Evolutionary conservation across 1,284 basidiomycete species (phyloP).

Genomic region (Rhodofomes roseus): DNA sequence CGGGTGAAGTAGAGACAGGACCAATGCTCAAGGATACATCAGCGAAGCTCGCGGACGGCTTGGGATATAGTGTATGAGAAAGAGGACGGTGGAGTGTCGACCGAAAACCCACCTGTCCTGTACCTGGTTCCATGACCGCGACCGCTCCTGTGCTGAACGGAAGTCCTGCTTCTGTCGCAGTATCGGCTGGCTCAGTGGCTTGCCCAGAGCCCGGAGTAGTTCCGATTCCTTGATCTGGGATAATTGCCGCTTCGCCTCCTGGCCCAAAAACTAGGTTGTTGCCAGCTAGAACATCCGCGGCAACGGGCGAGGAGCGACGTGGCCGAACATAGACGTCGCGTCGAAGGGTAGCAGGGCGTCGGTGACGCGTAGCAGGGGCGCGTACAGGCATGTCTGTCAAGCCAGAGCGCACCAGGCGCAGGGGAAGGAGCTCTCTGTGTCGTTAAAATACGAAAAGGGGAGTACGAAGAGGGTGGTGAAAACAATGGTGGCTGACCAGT

Average conservation of each 20-base stretch:
- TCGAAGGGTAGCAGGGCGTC: constrained; percentile 2
- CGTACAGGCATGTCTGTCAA: background rate
- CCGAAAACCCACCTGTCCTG: background rate
- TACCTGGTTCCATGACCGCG: background rate
- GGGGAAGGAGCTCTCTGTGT: constrained; percentile 1
- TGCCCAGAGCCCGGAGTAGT: background rate
- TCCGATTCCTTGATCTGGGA: background rate
- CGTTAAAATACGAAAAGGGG: background rate
- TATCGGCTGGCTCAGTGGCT: background rate
- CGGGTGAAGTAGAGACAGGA: background rate
- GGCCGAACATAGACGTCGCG: background rate
- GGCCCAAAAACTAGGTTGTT: constrained; percentile 9
- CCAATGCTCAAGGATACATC: background rate
- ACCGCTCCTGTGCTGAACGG: background rate
- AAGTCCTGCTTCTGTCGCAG: background rate
- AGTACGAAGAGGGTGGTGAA: background rate
- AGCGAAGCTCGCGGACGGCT: background rate
- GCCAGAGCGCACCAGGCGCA: constrained; percentile 7
- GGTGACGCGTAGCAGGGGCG: constrained; percentile 4
- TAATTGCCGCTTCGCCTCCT: constrained; percentile 10
- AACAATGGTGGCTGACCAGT: background rate
- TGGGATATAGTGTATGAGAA: background rate
- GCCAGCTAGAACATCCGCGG: background rate
- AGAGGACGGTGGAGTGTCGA: background rate
- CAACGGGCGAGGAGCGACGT: constrained; percentile 1